A percentile compares a stretch with the other conserved stretches of the same genome.
Conservation (phyloP, 371 early-diverging fungal species). For the Mortierella sp. region DNA sequence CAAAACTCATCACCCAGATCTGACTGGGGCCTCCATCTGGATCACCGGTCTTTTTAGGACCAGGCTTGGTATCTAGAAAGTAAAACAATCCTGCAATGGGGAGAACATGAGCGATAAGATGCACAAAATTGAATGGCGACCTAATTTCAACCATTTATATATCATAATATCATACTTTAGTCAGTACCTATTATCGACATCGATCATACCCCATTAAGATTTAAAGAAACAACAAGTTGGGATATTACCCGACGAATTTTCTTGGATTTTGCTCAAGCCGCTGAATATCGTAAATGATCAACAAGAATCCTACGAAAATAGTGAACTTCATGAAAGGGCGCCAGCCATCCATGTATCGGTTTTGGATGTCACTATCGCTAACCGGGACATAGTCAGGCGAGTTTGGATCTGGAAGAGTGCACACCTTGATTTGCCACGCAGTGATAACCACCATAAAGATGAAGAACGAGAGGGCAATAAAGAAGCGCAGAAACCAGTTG, state of each 20-base stretch:
- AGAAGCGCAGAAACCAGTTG: constrained; percentile 26
- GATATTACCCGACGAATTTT: constrained; percentile 36
- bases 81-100: constrained; percentile 19
- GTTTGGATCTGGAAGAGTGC: not conserved
- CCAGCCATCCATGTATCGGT: constrained; percentile 24
- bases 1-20: constrained; percentile 45
- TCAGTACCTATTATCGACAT: too few relatives aligned
- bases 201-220: not conserved
- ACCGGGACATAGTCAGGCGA: too few relatives aligned
- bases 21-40: constrained; percentile 27
- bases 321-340: constrained; percentile 26
- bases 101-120: constrained; percentile 15
- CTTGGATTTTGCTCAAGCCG: constrained; percentile 14
- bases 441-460: constrained; percentile 22
- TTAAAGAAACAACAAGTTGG: not conserved
- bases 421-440: constrained; percentile 12
- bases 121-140: constrained; percentile 39
- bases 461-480: constrained; percentile 20
- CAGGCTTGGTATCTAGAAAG: constrained; percentile 7
- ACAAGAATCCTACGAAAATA: constrained; percentile 17
- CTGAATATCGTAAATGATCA: constrained; percentile 19
- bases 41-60: not conserved
- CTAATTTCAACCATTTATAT: constrained; percentile 8
- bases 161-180: too few relatives aligned
- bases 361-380: not conserved